Conservation (phyloP, 1,284 basidiomycete genomes). For the Naganishia sp. region DNA sequence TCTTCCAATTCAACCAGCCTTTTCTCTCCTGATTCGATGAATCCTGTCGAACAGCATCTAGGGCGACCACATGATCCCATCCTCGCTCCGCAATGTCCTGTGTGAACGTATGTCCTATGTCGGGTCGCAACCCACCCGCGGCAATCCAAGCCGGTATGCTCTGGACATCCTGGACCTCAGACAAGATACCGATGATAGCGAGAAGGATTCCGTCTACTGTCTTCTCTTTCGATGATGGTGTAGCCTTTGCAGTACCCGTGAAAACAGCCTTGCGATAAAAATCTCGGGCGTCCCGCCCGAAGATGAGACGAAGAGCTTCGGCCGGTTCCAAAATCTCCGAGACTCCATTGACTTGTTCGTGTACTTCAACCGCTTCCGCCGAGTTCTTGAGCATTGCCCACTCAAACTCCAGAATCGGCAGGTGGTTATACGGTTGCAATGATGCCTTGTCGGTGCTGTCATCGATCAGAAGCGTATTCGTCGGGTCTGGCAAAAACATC, state of each 20-base stretch:
- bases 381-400: not conserved
- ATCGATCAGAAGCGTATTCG: slow-evolving; percentile 47
- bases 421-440: slow-evolving; percentile 51
- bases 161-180: slow-evolving; percentile 40
- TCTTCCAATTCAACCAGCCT: slow-evolving; percentile 4
- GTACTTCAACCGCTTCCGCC: slow-evolving; percentile 4
- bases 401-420: slow-evolving; percentile 49
- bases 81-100: slow-evolving; percentile 12
- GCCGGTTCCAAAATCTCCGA: not conserved
- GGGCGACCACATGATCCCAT: slow-evolving; percentile 29
- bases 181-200: slow-evolving; percentile 50
- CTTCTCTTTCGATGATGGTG: not conserved
- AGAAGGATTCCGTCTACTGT: slow-evolving; percentile 37
- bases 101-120: slow-evolving; percentile 28
- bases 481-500: slow-evolving; percentile 23
- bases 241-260: not conserved
- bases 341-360: not conserved
- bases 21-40: not conserved
- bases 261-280: slow-evolving; percentile 5
- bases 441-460: slow-evolving; percentile 52
- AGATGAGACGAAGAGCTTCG: slow-evolving; percentile 12
- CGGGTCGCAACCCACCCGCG: slow-evolving; percentile 42
- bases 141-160: slow-evolving; percentile 52
- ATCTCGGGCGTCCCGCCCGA: slow-evolving; percentile 7
- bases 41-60: not conserved